Percentiles rank a stretch among this genome's conserved stretches.
Evolutionary conservation across 345 rosid species (phyloP).

Genomic region (Nephelium lappaceum): DNA sequence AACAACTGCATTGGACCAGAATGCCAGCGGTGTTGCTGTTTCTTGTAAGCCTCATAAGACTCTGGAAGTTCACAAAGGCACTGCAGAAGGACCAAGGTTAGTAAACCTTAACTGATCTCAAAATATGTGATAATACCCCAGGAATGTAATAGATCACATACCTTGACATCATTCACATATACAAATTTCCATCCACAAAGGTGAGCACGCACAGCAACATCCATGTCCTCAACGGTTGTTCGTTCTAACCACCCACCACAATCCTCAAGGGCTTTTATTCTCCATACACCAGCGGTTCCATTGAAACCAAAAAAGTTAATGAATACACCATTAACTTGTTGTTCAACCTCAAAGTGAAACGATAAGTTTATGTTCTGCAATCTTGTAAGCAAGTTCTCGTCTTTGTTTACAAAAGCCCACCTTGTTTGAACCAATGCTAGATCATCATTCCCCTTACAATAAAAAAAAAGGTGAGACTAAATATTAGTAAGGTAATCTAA

Average conservation of each 20-base stretch:
- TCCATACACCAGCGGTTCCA: conserved; percentile 97
- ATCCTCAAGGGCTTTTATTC: conserved; percentile 84
- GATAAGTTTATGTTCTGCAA: conserved; percentile 86
- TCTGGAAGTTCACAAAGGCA: conserved; percentile 96
- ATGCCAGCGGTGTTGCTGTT: conserved; percentile 98
- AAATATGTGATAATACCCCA: conserved; percentile 5
- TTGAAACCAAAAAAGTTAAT: conserved; percentile 89
- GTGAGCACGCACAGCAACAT: conserved; percentile 92
- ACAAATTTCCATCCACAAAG: conserved; percentile 94
- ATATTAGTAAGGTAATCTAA: not conserved
- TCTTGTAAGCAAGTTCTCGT: conserved; percentile 89
- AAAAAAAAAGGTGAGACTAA: conserved; percentile 8
- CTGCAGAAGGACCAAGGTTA: conserved; percentile 39
- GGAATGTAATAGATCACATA: conserved; percentile 20
- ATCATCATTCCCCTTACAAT: conserved; percentile 66
- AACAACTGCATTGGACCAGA: conserved; percentile 97
- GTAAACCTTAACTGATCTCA: conserved; percentile 5
- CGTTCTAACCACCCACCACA: conserved; percentile 97
- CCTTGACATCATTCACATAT: conserved; percentile 86
- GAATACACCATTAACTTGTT: conserved; percentile 85
- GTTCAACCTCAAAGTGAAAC: conserved; percentile 94
- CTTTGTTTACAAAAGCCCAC: conserved; percentile 91
- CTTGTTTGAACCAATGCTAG: conserved; percentile 84
- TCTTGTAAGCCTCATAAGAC: conserved; percentile 92
- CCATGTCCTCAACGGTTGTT: conserved; percentile 97